Evolutionary conservation across 768 basidiomycete species (phyloP), one percentile per base, ranked within the genome.

Genomic region (Mycena leptocephala): DNA sequence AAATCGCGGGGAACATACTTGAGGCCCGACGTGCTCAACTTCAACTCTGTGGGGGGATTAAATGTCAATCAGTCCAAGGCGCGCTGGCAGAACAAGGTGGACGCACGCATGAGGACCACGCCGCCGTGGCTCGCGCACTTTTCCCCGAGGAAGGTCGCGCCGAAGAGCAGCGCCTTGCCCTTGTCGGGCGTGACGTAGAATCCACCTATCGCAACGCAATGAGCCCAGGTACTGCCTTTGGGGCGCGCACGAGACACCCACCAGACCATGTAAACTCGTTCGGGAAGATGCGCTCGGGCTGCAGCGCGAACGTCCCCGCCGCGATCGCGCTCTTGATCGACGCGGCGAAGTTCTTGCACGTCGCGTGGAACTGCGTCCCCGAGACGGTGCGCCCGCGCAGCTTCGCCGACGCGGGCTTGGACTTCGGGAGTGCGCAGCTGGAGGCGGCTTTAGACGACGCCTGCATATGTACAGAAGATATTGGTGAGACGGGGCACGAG

Each of bases 151-250:
- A 73, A 73, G 8, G 48, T 65, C 10, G 62, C 72, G 20, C 72
- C 72, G 37, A 73, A 73, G 33, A 73, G 46, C 58, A 68, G 41
- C 5, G 73, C 73, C 5, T 74, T 69, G 0, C n/a, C 24, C 13
- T 74, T 28, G 26, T 74, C 67, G 14, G 73, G 73, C 4, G 73
- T 74, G 28, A 69, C 30, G 18, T 74, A 74, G 37, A 74, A 73
- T 43, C 72, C 72, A n/a, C 72, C 72, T 64, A n/a, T 53, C 10
- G 18, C 43, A 46, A 51, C 28, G 30, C 7, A n/a, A 37, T 18
- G 35, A 62, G 6, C 39, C 20, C 35, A 32, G 26, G 10, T 10
- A 32, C 30, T 32, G n/a, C 14, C 18, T 43, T 5, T 14, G 43
- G 13, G 43, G 18, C 18, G 43, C 18, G 43, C 13, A 43, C n/a